phyloP scores from a whole-genome alignment of 768 basidiomycete species.

The Ephemerocybe angulata region DNA sequence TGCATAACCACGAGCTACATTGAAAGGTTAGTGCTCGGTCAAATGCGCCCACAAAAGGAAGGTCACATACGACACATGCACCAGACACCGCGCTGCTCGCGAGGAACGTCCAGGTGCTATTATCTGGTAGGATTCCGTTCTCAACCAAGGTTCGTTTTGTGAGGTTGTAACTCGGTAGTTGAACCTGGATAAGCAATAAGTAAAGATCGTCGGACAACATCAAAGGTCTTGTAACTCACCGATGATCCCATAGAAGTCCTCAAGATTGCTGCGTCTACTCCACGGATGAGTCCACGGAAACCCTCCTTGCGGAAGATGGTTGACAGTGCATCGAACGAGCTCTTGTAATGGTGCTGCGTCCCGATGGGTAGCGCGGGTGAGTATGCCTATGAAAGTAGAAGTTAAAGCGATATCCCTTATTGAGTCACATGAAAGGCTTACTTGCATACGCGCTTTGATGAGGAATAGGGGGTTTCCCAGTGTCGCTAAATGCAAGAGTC shows the following conservation, averaged over 20 bases:
- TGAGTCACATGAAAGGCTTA: neutral
- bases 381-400: slow-evolving; percentile 59
- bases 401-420: neutral
- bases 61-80: slow-evolving; percentile 73
- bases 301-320: slow-evolving; percentile 80
- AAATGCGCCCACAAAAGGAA: neutral
- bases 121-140: slow-evolving; percentile 63
- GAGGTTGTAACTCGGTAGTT: slow-evolving; percentile 94
- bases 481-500: slow-evolving; percentile 40
- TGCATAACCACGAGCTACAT: slow-evolving; percentile 87
- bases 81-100: slow-evolving; percentile 88
- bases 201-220: neutral
- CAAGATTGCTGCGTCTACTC: slow-evolving; percentile 90
- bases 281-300: slow-evolving; percentile 76
- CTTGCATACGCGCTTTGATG: slow-evolving; percentile 98
- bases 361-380: slow-evolving; percentile 94
- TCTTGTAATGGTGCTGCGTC: slow-evolving; percentile 89
- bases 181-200: slow-evolving; percentile 53
- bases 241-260: slow-evolving; percentile 95
- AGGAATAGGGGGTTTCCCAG: slow-evolving; percentile 91
- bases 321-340: slow-evolving; percentile 72
- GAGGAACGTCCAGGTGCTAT: slow-evolving; percentile 85
- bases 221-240: slow-evolving; percentile 24
- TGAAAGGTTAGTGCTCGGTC: slow-evolving; percentile 6
- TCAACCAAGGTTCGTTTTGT: slow-evolving; percentile 78